Evolutionary conservation across 352 stramenopile species (phyloP), one percentile per base, ranked within the genome.

Genomic region (Globisporangium cystogenes): DNA sequence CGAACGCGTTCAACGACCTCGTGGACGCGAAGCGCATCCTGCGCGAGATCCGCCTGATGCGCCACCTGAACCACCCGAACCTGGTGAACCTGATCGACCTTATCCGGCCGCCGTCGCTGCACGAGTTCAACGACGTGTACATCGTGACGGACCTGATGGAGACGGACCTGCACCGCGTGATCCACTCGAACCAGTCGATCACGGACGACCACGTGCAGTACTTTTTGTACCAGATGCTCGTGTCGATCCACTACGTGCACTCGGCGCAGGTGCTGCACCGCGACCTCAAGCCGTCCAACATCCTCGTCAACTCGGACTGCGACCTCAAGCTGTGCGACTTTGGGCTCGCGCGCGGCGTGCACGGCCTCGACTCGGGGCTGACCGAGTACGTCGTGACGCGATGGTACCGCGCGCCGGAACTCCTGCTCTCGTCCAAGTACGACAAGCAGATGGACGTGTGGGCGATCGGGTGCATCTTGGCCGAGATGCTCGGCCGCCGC

Each of bases 371-470:
- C 46, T 76, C 74, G n/a, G 74, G 76, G n/a, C 67, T 95, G 3
- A 96, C 86, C 7, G 88, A 96, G 62, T 96, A 97, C 56, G 88
- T 97, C 18, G 88, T 97, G 26, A 97, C 88, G 36, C 73, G 90
- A 26, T 97, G 90, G 90, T 97, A 97, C 57, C 76, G 90, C 36
- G 83, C 92, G 11, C 93, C 93, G 0, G 93, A 98, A 58, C 65
- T 98, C 44, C 59, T 98, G 57, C 72, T 97, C 44, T 95, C 87
- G 31, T 94, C 86, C 49, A 91, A 91, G 45, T 94, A 94, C 62
- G 82, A 94, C 64, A 92, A 92, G 51, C 84, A 91, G 51, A 88
- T 94, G 61, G 84, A 94, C 37, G 76, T 94, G 48, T 94, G 84
- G 84, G 84, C 84, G 11, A 93, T 94, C 55, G 84, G 84, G 23